These are phyloP conservation scores for Fusarium sp. DNA, from an alignment of 2,329 filamentous ascomycete species.

Conservation along the genomic window DNA sequence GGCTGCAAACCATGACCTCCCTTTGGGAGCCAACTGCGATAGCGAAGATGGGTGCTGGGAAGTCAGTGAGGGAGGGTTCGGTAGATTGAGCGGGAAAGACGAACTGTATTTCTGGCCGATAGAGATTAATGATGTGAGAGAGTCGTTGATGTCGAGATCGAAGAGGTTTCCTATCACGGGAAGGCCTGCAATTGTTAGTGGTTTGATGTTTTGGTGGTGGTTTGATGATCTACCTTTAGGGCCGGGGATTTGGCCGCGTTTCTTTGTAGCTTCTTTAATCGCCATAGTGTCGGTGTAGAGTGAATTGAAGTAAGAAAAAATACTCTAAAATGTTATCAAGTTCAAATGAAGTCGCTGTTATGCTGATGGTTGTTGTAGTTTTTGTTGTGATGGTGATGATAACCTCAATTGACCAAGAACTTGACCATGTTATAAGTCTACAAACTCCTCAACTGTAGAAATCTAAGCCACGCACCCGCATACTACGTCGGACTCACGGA, in stretches of 20 bases:
- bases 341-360: background rate
- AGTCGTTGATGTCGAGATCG: background rate
- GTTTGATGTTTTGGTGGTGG: accelerated
- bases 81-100: background rate
- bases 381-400: background rate
- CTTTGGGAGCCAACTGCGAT: accelerated
- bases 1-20: background rate
- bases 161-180: background rate
- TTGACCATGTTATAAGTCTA: background rate
- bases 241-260: background rate
- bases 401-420: background rate
- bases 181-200: background rate
- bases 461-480: background rate
- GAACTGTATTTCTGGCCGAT: slow-evolving; percentile 1
- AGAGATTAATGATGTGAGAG: background rate
- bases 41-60: background rate
- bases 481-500: background rate
- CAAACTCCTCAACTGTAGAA: background rate
- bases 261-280: background rate
- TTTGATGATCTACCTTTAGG: background rate
- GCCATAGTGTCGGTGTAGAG: background rate
- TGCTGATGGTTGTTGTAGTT: background rate
- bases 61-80: background rate
- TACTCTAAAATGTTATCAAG: background rate
- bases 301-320: too few species aligned